Evolutionary conservation across 2,329 filamentous ascomycete species (phyloP).

Genomic region (Colletotrichum tanaceti): DNA sequence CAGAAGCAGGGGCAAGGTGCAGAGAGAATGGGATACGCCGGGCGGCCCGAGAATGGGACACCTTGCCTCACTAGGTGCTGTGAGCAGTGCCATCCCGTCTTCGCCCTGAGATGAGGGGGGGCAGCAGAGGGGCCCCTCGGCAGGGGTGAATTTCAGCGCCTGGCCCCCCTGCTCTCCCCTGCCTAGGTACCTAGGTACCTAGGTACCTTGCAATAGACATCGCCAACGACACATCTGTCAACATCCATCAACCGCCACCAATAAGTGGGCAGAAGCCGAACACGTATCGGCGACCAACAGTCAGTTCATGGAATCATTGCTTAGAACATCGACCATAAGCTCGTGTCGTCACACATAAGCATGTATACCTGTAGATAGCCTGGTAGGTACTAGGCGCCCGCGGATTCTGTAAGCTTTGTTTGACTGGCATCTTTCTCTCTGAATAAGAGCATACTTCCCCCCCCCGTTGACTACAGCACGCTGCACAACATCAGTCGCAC

Average conservation of each 20-base stretch:
- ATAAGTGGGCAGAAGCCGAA: not conserved
- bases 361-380: not conserved
- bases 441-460: constrained; percentile 6
- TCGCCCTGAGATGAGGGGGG: constrained; percentile 38
- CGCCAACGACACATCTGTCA: constrained; percentile 7
- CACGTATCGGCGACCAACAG: not conserved
- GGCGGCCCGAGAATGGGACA: constrained; percentile 17
- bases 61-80: constrained; percentile 36
- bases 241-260: not conserved
- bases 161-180: constrained; percentile 34
- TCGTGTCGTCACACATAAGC: no score
- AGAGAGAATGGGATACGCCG: constrained; percentile 19
- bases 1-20: constrained; percentile 10
- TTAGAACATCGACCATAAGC: not conserved
- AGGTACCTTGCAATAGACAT: not conserved
- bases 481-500: constrained; percentile 8
- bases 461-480: constrained; percentile 22
- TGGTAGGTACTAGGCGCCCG: not conserved
- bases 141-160: constrained; percentile 31
- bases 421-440: constrained; percentile 6
- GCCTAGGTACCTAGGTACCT: not conserved
- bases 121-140: constrained; percentile 19
- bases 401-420: constrained; percentile 14
- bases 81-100: constrained; percentile 38
- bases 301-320: not conserved